These are phyloP conservation scores for Trebouxia gelatinosa DNA, from an alignment of 163 green algal genomes.

Conservation along the genomic window DNA sequence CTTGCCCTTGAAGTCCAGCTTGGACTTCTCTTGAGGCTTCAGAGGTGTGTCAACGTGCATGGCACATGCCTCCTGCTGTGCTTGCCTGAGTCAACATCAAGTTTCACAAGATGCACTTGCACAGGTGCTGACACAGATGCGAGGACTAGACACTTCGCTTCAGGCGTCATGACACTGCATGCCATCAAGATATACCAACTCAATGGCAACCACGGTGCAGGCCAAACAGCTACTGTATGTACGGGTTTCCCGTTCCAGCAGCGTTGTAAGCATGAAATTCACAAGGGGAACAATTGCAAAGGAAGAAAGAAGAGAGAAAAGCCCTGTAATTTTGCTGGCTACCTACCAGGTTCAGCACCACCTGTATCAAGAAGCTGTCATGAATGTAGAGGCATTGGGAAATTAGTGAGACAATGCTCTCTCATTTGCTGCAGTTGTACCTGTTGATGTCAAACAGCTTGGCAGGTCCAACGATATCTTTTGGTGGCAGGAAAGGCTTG, in stretches of 20 bases:
- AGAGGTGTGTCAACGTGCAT: conserved; percentile 42
- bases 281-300: no score
- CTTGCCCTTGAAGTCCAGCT: conserved; percentile 82
- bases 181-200: background rate
- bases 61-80: background rate
- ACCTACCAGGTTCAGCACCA: no score
- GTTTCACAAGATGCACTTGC: background rate
- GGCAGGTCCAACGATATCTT: no score
- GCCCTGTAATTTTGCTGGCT: no score
- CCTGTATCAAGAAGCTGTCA: no score
- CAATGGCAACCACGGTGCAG: no score
- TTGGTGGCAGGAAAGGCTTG: no score
- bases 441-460: conserved; percentile 24
- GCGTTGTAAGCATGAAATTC: no score
- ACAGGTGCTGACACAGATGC: conserved; percentile 6
- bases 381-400: no score
- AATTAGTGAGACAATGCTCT: background rate
- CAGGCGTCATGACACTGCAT: background rate
- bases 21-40: conserved; percentile 52
- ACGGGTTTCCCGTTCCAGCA: no score
- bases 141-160: background rate
- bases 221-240: no score
- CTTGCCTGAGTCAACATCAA: background rate
- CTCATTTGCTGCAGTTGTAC: background rate
- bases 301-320: no score